phyloP scores from a whole-genome alignment of 129 eudicot genomes.

The Glebionis coronaria region DNA sequence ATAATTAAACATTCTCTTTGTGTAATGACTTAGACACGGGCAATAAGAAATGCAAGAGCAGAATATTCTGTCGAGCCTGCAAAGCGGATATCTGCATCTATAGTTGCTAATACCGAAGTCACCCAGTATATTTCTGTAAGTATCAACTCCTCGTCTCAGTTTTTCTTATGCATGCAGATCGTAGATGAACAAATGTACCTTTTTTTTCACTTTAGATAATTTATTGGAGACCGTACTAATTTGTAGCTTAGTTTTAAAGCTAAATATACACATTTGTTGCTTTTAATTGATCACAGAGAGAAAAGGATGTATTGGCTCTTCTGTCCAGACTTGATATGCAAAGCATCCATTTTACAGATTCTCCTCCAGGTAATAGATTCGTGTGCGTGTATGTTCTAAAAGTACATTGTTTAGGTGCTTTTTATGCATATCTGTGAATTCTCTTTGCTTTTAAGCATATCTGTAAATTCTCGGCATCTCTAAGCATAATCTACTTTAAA shows the following conservation, averaged over 20 bases:
- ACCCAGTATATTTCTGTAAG: constrained; percentile 79
- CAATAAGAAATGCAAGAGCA: constrained; percentile 90
- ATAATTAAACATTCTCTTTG: constrained; percentile 4
- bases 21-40: constrained; percentile 61
- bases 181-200: neutral
- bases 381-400: neutral
- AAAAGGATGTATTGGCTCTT: constrained; percentile 91
- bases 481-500: no score
- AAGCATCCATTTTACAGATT: constrained; percentile 52
- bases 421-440: no score
- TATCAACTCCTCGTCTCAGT: neutral
- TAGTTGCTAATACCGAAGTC: constrained; percentile 88
- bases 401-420: no score
- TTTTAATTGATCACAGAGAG: constrained; percentile 46
- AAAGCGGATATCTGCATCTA: constrained; percentile 85
- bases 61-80: constrained; percentile 99
- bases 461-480: no score
- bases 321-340: constrained; percentile 86
- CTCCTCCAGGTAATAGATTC: constrained; percentile 57
- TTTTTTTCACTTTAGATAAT: neutral
- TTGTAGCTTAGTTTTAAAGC: neutral
- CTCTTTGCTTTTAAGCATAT: no score
- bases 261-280: neutral
- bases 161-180: neutral
- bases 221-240: neutral